phyloP scores from a whole-genome alignment of 805 yeast species.

The Candida morakotiae region DNA sequence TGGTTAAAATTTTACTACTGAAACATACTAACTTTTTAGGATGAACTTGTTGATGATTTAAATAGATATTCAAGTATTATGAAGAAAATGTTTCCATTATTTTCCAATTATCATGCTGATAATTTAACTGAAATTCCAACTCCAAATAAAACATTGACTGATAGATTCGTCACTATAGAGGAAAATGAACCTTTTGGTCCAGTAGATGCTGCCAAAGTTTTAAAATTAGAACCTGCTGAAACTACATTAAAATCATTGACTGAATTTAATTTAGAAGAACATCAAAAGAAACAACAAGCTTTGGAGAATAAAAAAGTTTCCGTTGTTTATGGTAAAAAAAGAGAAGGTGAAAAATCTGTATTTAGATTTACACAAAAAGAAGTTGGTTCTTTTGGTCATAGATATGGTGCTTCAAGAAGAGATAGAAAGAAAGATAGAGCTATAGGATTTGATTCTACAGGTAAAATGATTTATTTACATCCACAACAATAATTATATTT shows the following conservation, averaged over 20 bases:
- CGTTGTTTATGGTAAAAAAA: conserved; percentile 50
- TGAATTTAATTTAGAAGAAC: conserved; percentile 25
- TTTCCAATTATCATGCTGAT: conserved; percentile 47
- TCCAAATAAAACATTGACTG: conserved; percentile 75
- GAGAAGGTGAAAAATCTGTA: conserved; percentile 64
- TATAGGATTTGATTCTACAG: conserved; percentile 64
- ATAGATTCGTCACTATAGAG: conserved; percentile 83
- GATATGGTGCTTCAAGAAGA: conserved; percentile 88
- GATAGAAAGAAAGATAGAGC: conserved; percentile 83
- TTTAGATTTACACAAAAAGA: conserved; percentile 75
- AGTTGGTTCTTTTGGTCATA: conserved; percentile 82
- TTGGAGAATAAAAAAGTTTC: conserved; percentile 20
- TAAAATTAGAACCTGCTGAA: conserved; percentile 85
- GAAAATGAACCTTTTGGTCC: conserved; percentile 97
- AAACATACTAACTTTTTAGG: conserved; percentile 41
- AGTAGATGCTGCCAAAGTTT: conserved; percentile 83
- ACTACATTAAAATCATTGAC: conserved; percentile 69
- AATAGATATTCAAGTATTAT: conserved; percentile 55
- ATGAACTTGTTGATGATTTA: conserved; percentile 52
- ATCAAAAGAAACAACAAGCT: conserved; percentile 13
- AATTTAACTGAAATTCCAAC: conserved; percentile 92
- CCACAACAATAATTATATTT: conserved; percentile 9
- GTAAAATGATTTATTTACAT: conserved; percentile 48
- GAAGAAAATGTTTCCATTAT: conserved; percentile 81
- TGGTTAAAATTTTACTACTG: conserved; percentile 44